Conservation (phyloP, 495 filamentous ascomycete species). For the Massariosphaeria phaeospora region DNA sequence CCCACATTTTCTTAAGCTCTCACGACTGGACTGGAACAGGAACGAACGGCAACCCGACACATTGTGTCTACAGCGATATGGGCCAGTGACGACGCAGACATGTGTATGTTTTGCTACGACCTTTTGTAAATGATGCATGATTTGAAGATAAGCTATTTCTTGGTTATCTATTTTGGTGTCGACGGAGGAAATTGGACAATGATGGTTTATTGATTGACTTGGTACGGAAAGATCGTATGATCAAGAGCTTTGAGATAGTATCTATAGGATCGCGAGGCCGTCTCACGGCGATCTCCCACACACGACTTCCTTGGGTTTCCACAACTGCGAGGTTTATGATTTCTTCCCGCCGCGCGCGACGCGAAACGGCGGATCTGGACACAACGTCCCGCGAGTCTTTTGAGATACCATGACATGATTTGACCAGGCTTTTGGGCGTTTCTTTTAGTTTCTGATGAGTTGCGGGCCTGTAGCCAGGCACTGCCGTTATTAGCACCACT, state of each 20-base stretch:
- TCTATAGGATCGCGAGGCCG: no score
- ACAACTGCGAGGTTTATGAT: no score
- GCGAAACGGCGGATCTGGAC: constrained; percentile 2
- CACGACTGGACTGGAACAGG: constrained; percentile 12
- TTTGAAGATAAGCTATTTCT: constrained; percentile 7
- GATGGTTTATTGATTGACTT: background rate
- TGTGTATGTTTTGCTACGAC: constrained; percentile 26
- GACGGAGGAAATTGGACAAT: background rate
- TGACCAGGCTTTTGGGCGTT: constrained; percentile 8
- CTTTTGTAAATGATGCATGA: constrained; percentile 20
- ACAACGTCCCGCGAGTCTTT: constrained; percentile 11
- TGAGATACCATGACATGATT: constrained; percentile 11
- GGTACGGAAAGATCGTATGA: no score
- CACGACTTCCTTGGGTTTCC: no score
- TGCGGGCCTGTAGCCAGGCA: constrained; percentile 17
- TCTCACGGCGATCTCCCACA: no score
- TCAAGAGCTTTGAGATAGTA: no score
- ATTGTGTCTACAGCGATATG: background rate
- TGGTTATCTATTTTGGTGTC: background rate
- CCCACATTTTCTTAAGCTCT: constrained; percentile 31
- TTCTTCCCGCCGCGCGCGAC: no score
- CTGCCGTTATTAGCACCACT: background rate
- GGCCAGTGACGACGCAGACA: background rate
- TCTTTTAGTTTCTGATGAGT: background rate
- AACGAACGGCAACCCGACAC: no score